These are phyloP conservation scores for Chytridiales sp. DNA, from an alignment of 371 early-diverging fungal genomes.

Conservation along the genomic window DNA sequence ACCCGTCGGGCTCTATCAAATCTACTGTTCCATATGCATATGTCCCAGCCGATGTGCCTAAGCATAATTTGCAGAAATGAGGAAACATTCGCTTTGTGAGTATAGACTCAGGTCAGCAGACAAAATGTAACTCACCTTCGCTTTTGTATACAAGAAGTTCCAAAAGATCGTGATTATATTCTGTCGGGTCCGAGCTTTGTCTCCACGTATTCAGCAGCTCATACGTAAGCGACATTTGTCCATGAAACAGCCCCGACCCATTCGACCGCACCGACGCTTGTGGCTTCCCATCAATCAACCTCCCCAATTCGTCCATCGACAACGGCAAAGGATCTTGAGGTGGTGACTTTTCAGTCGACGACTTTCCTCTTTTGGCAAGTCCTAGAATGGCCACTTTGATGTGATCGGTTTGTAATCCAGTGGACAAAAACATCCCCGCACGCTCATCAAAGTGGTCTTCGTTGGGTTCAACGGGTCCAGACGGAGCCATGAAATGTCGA, in stretches of 20 bases:
- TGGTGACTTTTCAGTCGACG: conserved; percentile 3
- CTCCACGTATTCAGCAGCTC: conserved; percentile 17
- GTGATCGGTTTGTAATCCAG: conserved; percentile 9
- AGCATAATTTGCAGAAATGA: conserved; percentile 6
- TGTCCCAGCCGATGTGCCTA: conserved; percentile 17
- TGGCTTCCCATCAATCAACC: conserved; percentile 8
- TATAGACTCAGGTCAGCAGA: background rate
- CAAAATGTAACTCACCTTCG: conserved; percentile 2
- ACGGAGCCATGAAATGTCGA: too few species aligned
- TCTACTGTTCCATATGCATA: conserved; percentile 46
- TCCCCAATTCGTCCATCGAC: conserved; percentile 9
- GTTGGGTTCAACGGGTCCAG: conserved; percentile 2
- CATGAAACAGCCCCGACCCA: conserved; percentile 22
- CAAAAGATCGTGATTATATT: conserved; percentile 8
- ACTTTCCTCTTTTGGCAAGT: conserved; percentile 13
- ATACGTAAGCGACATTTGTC: conserved; percentile 8
- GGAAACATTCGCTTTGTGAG: conserved; percentile 4
- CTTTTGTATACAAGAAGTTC: conserved; percentile 24
- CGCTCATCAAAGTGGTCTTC: conserved; percentile 27
- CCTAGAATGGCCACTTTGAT: conserved; percentile 33
- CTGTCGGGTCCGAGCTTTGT: background rate
- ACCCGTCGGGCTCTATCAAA: conserved; percentile 60
- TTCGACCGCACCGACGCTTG: conserved; percentile 13
- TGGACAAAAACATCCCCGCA: conserved; percentile 35
- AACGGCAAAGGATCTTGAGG: background rate